phyloP scores from a whole-genome alignment of 1,139 yeast species.

The Keqinozyma sinolaborantium region DNA sequence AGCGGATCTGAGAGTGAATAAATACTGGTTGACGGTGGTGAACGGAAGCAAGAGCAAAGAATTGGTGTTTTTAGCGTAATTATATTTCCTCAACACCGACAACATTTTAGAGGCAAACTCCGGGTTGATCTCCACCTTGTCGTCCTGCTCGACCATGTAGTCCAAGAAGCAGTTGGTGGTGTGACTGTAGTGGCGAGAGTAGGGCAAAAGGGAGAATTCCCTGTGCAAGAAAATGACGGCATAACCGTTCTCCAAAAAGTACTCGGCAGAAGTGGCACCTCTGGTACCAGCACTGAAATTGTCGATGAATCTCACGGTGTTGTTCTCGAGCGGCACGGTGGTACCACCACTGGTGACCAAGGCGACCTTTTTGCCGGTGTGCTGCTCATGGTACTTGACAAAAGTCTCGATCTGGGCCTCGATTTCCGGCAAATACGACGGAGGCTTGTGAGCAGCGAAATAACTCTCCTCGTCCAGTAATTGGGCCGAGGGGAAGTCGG shows the following conservation, averaged over 20 bases:
- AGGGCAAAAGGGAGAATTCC: slow-evolving; percentile 88
- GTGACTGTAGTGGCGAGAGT: slow-evolving; percentile 83
- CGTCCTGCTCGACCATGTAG: slow-evolving; percentile 59
- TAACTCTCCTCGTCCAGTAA: slow-evolving; percentile 70
- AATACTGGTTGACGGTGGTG: slow-evolving; percentile 92
- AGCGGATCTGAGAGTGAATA: slow-evolving; percentile 72
- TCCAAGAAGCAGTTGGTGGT: slow-evolving; percentile 84
- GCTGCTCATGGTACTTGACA: slow-evolving; percentile 41
- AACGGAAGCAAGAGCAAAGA: slow-evolving; percentile 73
- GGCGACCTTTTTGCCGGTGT: slow-evolving; percentile 54
- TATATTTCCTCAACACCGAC: slow-evolving; percentile 63
- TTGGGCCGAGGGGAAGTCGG: slow-evolving; percentile 78
- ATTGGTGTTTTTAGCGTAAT: slow-evolving; percentile 54
- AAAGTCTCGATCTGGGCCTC: slow-evolving; percentile 56
- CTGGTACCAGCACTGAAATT: slow-evolving; percentile 97
- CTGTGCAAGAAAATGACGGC: slow-evolving; percentile 91
- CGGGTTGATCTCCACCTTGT: slow-evolving; percentile 56
- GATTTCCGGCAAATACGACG: slow-evolving; percentile 66
- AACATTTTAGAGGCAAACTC: slow-evolving; percentile 63
- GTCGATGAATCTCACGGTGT: slow-evolving; percentile 94
- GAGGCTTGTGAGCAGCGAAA: slow-evolving; percentile 69
- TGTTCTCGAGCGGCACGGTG: slow-evolving; percentile 94
- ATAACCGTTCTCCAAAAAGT: slow-evolving; percentile 78
- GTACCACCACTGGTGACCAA: slow-evolving; percentile 97
- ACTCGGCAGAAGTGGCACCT: slow-evolving; percentile 95